Evolutionary conservation across 768 basidiomycete genomes (phyloP).

Genomic region (Tulasnella sp.): DNA sequence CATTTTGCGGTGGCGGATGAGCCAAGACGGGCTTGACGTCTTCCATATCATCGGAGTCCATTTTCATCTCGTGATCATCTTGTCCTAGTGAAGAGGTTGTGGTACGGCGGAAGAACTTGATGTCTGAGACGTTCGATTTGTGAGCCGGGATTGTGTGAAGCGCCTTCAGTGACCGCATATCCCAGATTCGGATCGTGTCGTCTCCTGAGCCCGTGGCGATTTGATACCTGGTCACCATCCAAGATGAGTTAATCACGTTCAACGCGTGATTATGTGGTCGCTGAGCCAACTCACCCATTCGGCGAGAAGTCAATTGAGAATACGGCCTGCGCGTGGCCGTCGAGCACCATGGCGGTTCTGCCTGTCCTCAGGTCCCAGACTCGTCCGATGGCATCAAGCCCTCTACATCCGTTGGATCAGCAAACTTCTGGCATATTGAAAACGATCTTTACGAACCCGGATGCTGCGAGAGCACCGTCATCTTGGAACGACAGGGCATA

Average conservation of each 20-base stretch:
- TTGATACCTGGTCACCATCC: conserved; percentile 58
- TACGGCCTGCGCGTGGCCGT: conserved; percentile 91
- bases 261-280: neutral
- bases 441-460: conserved; percentile 50
- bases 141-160: conserved; percentile 95
- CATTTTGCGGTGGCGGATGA: neutral
- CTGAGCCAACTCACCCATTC: conserved; percentile 57
- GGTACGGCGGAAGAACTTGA: conserved; percentile 71
- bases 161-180: conserved; percentile 86
- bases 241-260: neutral
- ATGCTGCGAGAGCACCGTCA: conserved; percentile 86
- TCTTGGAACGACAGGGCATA: conserved; percentile 93
- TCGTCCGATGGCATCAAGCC: conserved; percentile 91
- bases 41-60: conserved; percentile 29
- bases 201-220: conserved; percentile 95
- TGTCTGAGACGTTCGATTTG: conserved; percentile 85
- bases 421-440: neutral
- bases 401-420: conserved; percentile 36
- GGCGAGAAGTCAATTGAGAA: conserved; percentile 88
- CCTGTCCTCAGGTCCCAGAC: conserved; percentile 97
- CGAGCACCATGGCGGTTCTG: conserved; percentile 92
- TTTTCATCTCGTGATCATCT: conserved; percentile 16
- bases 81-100: neutral
- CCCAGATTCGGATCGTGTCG: conserved; percentile 98
- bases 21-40: conserved; percentile 17